phyloP scores from a whole-genome alignment of 306 rosid species.

The Vigna mungo region DNA sequence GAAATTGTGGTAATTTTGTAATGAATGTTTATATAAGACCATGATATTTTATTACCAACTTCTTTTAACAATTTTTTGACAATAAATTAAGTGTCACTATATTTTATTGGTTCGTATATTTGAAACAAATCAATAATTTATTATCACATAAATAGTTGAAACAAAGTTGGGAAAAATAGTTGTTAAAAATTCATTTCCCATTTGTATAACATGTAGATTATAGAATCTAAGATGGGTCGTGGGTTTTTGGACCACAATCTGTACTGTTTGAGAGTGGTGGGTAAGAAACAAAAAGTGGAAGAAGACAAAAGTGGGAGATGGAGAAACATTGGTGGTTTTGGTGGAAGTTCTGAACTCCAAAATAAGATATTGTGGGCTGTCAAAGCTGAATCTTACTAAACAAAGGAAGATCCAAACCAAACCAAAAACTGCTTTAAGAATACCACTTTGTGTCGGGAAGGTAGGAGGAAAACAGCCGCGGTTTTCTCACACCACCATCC shows the following conservation, averaged over 20 bases:
- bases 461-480: conserved; percentile 67
- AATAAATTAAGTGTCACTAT: too few species aligned
- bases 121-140: too few species aligned
- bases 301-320: conserved; percentile 50
- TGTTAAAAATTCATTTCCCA: too few species aligned
- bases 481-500: conserved; percentile 61
- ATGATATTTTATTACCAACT: too few species aligned
- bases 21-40: not conserved
- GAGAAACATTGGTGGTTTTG: conserved; percentile 51
- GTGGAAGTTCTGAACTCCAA: conserved; percentile 38
- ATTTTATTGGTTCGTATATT: too few species aligned
- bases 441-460: conserved; percentile 70
- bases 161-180: too few species aligned
- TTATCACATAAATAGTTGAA: too few species aligned
- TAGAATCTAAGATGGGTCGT: conserved; percentile 14
- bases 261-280: not conserved
- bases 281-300: conserved; percentile 39
- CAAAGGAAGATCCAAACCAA: conserved; percentile 33
- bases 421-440: conserved; percentile 46
- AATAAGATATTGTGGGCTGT: conserved; percentile 77
- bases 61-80: too few species aligned
- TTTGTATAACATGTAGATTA: not conserved
- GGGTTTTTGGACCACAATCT: conserved; percentile 38
- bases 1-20: not conserved
- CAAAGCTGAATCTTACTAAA: conserved; percentile 49